phyloP scores from a whole-genome alignment of 2,329 filamentous ascomycete genomes.

The Clarireedia sp. region DNA sequence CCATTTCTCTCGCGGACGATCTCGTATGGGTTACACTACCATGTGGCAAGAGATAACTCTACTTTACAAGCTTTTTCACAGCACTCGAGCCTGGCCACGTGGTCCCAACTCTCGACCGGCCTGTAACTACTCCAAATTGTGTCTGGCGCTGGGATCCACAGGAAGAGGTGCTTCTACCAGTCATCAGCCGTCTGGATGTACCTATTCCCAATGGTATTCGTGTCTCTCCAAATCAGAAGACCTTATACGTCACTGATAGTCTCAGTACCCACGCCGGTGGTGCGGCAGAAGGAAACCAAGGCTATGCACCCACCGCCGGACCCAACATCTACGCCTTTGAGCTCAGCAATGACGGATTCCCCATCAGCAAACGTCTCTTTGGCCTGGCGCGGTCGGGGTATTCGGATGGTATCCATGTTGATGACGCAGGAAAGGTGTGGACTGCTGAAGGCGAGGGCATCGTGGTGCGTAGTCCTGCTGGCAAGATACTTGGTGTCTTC shows the following conservation, averaged over 20 bases:
- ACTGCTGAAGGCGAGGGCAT: conserved; percentile 1
- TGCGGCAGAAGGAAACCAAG: background rate
- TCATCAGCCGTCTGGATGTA: background rate
- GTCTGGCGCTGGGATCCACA: conserved; percentile 4
- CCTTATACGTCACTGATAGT: background rate
- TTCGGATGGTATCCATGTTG: conserved; percentile 4
- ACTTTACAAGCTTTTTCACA: background rate
- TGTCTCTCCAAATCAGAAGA: background rate
- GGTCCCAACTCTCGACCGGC: background rate
- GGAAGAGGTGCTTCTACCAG: background rate
- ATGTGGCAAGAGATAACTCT: background rate
- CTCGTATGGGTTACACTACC: background rate
- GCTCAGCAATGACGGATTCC: background rate
- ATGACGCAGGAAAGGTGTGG: conserved; percentile 1
- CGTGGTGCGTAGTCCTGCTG: background rate
- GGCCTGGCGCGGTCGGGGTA: background rate
- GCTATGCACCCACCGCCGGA: background rate
- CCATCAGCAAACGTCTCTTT: background rate
- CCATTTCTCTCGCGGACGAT: background rate
- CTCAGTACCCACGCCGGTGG: background rate
- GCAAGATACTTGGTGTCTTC: conserved; percentile 1
- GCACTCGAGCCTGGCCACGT: background rate
- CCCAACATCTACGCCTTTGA: background rate
- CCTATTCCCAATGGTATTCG: background rate
- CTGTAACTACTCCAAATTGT: background rate